Evolutionary conservation across 345 rosid genomes (phyloP), one percentile per base, ranked within the genome.

Genomic region (Populus nigra): DNA sequence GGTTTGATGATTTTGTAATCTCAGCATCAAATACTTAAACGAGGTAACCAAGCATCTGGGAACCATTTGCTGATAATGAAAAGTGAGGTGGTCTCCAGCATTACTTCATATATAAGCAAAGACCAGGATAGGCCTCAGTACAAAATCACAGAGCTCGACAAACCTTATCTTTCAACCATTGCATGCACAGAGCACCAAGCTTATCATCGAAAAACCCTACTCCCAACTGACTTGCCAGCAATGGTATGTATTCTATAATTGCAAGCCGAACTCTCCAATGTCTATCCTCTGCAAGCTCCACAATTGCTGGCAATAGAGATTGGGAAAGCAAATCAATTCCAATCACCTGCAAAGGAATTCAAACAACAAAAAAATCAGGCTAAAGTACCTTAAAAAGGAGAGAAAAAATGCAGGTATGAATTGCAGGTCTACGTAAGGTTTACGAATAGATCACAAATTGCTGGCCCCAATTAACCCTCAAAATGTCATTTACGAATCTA

Each of bases 211-310:
- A 95, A 82, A 95, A 94, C 62, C 94, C 92, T 55, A 94, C 94
- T 66, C 98, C 98, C 85, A 94, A 81, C 83, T 94, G 97, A 78
- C 98, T 94, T 9, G 98, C 98, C 88, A 93, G 85, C 74, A 94
- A 81, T 53, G 98, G 98, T 83, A 93, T 94, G 79, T 94, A 94
- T 83, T 94, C 98, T 67, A 94, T 94, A 80, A 94, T 93, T 75
- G 98, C 97, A 82, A 94, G 97, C 33, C 97, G 88, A 57, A 94
- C 98, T 81, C 97, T 90, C 98, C 98, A 94, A 68, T 94, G 98
- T 77, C 95, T 90, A 85, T 94, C 98, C 88, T 93, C 98, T 2
- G 98, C 98, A 84, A 94, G 98, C 88, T 94, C 98, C 69, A 93
- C 98, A 68, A 94, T 94, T 65, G 98, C 98, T 65, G 98, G 98